Conservation (phyloP, 371 early-diverging fungal species). For the Basidiobolus meristosporus region DNA sequence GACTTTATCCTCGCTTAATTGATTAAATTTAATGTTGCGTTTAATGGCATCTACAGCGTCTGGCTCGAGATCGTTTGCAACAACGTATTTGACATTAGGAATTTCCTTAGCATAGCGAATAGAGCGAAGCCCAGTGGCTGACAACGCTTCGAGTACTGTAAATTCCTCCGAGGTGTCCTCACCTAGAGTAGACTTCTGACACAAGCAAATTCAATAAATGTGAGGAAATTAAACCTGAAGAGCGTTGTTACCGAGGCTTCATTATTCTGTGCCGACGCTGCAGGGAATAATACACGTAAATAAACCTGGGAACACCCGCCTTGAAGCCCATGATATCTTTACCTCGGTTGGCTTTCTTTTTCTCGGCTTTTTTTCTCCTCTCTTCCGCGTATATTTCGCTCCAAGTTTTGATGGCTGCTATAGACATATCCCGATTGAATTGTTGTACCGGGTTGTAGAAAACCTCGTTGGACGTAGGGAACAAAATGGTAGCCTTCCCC, state of each 20-base stretch:
- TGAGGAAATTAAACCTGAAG: no score
- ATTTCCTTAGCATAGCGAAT: slow-evolving; percentile 97
- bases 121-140: slow-evolving; percentile 96
- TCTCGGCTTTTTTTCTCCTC: slow-evolving; percentile 15
- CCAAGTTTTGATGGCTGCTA: slow-evolving; percentile 75
- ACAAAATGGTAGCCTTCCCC: slow-evolving; percentile 75
- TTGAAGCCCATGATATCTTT: no score
- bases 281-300: no score
- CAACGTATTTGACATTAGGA: slow-evolving; percentile 51
- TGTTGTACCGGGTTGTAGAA: slow-evolving; percentile 99
- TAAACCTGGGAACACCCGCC: no score
- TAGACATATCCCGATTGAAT: slow-evolving; percentile 91
- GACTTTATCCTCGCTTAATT: slow-evolving; percentile 43
- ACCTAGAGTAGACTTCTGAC: no score
- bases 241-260: no score
- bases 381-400: slow-evolving; percentile 35
- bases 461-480: slow-evolving; percentile 78
- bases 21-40: slow-evolving; percentile 78
- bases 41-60: slow-evolving; percentile 86
- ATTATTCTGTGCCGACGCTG: no score
- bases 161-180: no score
- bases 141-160: slow-evolving; percentile 90
- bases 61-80: slow-evolving; percentile 86
- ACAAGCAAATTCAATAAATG: no score
- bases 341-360: no score